Percentiles rank a stretch among this genome's conserved stretches.
Conservation (phyloP, 2,329 filamentous ascomycete species). For the Aureobasidium sp. region DNA sequence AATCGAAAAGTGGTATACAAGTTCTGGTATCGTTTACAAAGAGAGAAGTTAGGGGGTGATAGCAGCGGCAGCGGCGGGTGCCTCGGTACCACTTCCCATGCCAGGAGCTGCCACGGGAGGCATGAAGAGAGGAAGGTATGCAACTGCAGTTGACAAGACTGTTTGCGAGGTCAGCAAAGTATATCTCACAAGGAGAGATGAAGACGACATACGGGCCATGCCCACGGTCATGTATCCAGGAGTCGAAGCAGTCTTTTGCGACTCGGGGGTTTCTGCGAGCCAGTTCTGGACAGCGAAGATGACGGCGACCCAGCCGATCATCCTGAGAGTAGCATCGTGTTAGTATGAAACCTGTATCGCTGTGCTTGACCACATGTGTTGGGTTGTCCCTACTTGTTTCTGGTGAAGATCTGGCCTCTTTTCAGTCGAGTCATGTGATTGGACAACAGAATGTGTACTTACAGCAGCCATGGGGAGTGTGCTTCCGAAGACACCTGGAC, state of each 20-base stretch:
- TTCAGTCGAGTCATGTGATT: constrained; percentile 22
- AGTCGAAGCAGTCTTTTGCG: constrained; percentile 55
- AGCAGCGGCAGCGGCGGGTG: constrained; percentile 12
- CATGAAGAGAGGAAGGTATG: constrained; percentile 57
- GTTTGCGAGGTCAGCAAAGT: constrained; percentile 10
- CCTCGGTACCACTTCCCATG: constrained; percentile 16
- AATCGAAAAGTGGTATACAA: background rate
- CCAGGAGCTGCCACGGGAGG: constrained; percentile 39
- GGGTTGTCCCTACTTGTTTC: constrained; percentile 58
- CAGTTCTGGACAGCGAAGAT: constrained; percentile 67
- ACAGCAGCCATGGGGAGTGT: constrained; percentile 89
- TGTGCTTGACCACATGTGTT: background rate
- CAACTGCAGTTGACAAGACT: constrained; percentile 38
- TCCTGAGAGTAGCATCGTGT: constrained; percentile 31
- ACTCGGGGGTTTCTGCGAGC: constrained; percentile 64
- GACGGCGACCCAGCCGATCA: constrained; percentile 63
- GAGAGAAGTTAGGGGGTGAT: background rate
- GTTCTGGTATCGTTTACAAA: constrained; percentile 1
- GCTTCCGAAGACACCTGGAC: constrained; percentile 53
- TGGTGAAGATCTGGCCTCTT: constrained; percentile 63
- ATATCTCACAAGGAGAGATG: background rate
- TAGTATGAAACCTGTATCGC: background rate
- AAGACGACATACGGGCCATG: constrained; percentile 59
- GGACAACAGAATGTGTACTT: constrained; percentile 21
- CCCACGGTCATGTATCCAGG: constrained; percentile 66